A percentile compares a stretch with the other conserved stretches of the same genome.
Evolutionary conservation across 768 basidiomycete genomes (phyloP).

Genomic region (Boletus sp.): DNA sequence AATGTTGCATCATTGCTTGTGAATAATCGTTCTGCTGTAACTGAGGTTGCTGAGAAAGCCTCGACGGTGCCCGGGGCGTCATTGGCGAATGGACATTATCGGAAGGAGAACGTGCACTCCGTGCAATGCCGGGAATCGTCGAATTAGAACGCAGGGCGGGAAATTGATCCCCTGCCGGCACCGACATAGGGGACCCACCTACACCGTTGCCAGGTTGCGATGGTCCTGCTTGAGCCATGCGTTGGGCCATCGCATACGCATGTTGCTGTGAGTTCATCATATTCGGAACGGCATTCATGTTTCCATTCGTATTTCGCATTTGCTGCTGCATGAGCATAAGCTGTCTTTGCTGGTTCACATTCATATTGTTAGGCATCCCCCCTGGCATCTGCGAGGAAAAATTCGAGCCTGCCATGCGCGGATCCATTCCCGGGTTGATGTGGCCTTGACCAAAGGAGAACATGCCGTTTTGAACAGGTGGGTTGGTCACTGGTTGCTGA

Average conservation of each 20-base stretch:
- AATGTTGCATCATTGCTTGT: slow-evolving; percentile 36
- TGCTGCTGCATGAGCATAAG: slow-evolving; percentile 40
- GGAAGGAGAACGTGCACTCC: slow-evolving; percentile 73
- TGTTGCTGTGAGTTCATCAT: slow-evolving; percentile 36
- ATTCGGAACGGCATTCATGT: slow-evolving; percentile 21
- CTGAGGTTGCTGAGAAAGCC: slow-evolving; percentile 42
- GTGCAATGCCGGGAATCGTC: slow-evolving; percentile 69
- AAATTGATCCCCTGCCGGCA: slow-evolving; percentile 39
- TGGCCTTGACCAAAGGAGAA: slow-evolving; percentile 28
- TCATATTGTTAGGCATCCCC: slow-evolving; percentile 28
- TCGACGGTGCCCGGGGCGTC: slow-evolving; percentile 36
- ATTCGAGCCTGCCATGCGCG: slow-evolving; percentile 28
- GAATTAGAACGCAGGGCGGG: slow-evolving; percentile 55
- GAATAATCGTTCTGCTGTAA: slow-evolving; percentile 45
- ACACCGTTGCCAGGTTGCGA: slow-evolving; percentile 26
- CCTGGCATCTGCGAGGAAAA: slow-evolving; percentile 30
- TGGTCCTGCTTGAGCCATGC: slow-evolving; percentile 41
- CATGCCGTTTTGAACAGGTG: slow-evolving; percentile 32
- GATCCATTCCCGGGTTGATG: slow-evolving; percentile 27
- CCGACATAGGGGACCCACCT: slow-evolving; percentile 43
- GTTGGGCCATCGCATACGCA: slow-evolving; percentile 40
- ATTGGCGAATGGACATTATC: slow-evolving; percentile 50
- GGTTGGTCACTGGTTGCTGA: slow-evolving; percentile 26
- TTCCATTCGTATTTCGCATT: slow-evolving; percentile 28
- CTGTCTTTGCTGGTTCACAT: slow-evolving; percentile 43